Evolutionary conservation across 1,284 basidiomycete genomes (phyloP).

Genomic region (Trametes pubescens): DNA sequence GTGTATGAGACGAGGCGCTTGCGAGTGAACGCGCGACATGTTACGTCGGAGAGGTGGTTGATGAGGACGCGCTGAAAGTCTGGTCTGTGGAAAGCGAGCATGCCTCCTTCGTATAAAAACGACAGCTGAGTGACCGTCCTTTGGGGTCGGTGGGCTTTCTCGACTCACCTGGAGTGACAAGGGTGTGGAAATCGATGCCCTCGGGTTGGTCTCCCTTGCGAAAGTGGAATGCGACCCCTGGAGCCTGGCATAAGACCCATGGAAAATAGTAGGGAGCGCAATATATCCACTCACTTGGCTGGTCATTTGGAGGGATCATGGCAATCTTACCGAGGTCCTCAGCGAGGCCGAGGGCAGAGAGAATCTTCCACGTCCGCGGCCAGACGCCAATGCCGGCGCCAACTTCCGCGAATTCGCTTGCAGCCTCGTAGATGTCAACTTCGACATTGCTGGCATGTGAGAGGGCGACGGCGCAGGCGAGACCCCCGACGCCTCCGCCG

Average conservation of each 20-base stretch:
- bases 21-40: conserved; percentile 44
- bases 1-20: conserved; percentile 51
- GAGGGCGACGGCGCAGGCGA: conserved; percentile 48
- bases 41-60: conserved; percentile 41
- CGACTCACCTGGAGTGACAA: conserved; percentile 43
- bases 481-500: conserved; percentile 51
- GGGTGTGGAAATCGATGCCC: conserved; percentile 41
- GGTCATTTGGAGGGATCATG: conserved; percentile 34
- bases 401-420: conserved; percentile 44
- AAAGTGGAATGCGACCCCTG: conserved; percentile 43
- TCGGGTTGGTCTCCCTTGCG: conserved; percentile 46
- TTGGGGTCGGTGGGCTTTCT: neutral
- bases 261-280: neutral
- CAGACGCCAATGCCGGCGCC: conserved; percentile 50
- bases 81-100: conserved; percentile 52
- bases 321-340: conserved; percentile 38
- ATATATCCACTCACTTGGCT: conserved; percentile 31
- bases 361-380: conserved; percentile 45
- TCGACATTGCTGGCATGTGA: conserved; percentile 43
- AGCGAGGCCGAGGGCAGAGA: conserved; percentile 43
- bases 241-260: neutral
- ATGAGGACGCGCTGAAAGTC: conserved; percentile 53
- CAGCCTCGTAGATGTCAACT: conserved; percentile 51
- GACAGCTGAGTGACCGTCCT: conserved; percentile 2
- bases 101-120: conserved; percentile 44